Evolutionary conservation across 441 rosid species (phyloP), one percentile per base, ranked within the genome.

Genomic region (Pelargonium cotyledonis): DNA sequence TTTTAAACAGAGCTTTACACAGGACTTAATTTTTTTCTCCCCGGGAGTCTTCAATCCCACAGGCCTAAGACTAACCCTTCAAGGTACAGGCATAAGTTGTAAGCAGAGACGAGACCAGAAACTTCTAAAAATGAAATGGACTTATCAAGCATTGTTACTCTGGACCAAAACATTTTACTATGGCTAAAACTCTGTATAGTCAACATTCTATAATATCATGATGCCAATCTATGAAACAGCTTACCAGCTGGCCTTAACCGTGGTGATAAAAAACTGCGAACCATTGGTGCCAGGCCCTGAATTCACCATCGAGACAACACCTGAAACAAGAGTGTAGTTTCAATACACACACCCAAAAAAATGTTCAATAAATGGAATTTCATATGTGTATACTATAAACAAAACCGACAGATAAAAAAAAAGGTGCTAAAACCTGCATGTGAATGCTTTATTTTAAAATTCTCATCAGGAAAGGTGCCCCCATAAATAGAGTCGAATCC

Each of bases 201-300:
- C 31, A 29, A 29, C 31, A 29, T 29, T 29, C 31, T 29, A 29
- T 29, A 29, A 29, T 29, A 29, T 29, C 31, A 29, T 47, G 21
- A 18, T 23, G 29, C 63, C 12, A 60, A 15, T 55, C 14, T 31
- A 66, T 16, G 65, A 19, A 44, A 62, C 65, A 76, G 61, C 80
- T 74, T 90, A 93, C 98, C 98, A 94, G 84, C 88, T 82, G 78
- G 98, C 85, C 81, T 94, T 94, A 68, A 91, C 77, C 0, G 97
- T 87, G 65, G 96, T 89, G 75, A 94, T 89, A 70, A 88, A 91
- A 80, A 94, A 94, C 85, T 94, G 97, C 0, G 92, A 94, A 70
- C 98, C 98, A 74, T 91, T 94, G 53, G 96, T 88, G 79, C 89
- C 87, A 0, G 92, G 92, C 63, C 97, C 96, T 26, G 95, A 76